These are phyloP conservation scores for Fagopyrum homotropicum DNA, from an alignment of 148 eudicot species.

Conservation along the genomic window DNA sequence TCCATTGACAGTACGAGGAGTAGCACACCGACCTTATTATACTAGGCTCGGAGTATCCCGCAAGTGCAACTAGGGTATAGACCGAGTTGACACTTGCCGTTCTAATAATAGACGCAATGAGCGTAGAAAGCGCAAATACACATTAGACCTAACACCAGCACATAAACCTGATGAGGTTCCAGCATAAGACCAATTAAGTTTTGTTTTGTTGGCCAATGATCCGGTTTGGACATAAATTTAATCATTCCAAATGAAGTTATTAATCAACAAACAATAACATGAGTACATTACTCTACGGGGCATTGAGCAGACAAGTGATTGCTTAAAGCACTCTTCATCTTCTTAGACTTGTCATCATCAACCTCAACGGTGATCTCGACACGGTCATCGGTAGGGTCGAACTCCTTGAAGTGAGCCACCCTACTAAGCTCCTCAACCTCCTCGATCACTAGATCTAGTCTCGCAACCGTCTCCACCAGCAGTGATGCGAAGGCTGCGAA, in stretches of 20 bases:
- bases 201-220: neutral
- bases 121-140: too few relatives aligned
- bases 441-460: slow-evolving; percentile 75
- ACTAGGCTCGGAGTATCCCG: too few relatives aligned
- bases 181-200: too few relatives aligned
- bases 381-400: slow-evolving; percentile 10
- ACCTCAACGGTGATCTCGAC: slow-evolving; percentile 15
- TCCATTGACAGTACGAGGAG: too few relatives aligned
- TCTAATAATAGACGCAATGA: too few relatives aligned
- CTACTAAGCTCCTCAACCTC: slow-evolving; percentile 87
- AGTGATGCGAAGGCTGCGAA: slow-evolving; percentile 90
- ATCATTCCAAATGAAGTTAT: neutral
- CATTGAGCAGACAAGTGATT: slow-evolving; percentile 62
- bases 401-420: slow-evolving; percentile 64
- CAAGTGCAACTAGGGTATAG: too few relatives aligned
- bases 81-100: too few relatives aligned
- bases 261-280: neutral
- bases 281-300: slow-evolving; percentile 11
- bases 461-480: slow-evolving; percentile 83
- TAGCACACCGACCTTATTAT: too few relatives aligned
- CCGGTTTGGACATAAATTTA: neutral
- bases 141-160: too few relatives aligned
- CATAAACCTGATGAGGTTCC: too few relatives aligned
- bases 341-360: slow-evolving; percentile 11
- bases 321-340: slow-evolving; percentile 17